phyloP scores from a whole-genome alignment of 441 rosid species.

The Croton laevigatus region DNA sequence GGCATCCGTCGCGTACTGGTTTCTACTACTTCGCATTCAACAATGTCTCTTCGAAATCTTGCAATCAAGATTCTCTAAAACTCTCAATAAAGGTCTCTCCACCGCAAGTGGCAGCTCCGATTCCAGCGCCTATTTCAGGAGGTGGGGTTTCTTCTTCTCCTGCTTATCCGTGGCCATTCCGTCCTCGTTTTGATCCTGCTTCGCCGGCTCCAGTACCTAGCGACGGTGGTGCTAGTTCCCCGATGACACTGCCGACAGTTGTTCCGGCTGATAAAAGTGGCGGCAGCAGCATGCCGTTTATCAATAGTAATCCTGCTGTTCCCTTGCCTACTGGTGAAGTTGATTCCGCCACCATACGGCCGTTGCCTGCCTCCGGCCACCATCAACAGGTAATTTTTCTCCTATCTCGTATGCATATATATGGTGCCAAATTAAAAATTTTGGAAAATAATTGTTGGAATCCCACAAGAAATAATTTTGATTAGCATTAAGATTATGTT shows the following conservation, averaged over 20 bases:
- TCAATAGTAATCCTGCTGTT: constrained; percentile 88
- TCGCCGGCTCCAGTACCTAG: constrained; percentile 57
- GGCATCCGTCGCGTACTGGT: constrained; percentile 89
- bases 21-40: constrained; percentile 78
- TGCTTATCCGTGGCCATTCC: constrained; percentile 76
- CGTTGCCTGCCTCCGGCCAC: constrained; percentile 52
- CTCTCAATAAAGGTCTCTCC: constrained; percentile 55
- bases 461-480: too few relatives aligned
- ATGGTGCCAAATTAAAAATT: too few relatives aligned
- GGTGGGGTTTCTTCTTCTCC: constrained; percentile 66
- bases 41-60: constrained; percentile 56
- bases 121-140: constrained; percentile 47
- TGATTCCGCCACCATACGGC: constrained; percentile 80
- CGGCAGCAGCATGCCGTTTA: constrained; percentile 62
- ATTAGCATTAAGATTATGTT: too few relatives aligned
- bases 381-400: constrained; percentile 35
- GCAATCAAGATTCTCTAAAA: constrained; percentile 47
- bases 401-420: background rate
- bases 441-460: too few relatives aligned
- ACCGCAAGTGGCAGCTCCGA: constrained; percentile 33
- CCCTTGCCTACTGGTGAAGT: constrained; percentile 94
- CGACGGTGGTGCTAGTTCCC: constrained; percentile 29
- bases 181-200: constrained; percentile 46
- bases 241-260: constrained; percentile 34
- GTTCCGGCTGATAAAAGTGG: constrained; percentile 50